These are phyloP conservation scores for Syncephalastrum monosporum DNA, from an alignment of 371 early-diverging fungal species.

Conservation along the genomic window DNA sequence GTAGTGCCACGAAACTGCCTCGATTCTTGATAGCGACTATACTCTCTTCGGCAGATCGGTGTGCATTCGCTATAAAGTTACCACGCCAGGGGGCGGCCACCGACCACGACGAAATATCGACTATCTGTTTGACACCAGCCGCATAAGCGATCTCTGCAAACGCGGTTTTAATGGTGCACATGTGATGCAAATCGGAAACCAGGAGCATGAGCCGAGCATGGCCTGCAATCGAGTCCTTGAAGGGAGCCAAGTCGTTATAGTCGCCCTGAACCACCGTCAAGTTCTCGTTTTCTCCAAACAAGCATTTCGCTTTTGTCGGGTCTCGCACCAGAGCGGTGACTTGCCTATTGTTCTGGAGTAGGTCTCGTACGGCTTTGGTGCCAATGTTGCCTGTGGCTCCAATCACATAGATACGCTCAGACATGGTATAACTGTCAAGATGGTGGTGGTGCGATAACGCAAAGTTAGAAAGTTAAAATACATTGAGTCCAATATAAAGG, in stretches of 20 bases:
- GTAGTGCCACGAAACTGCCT: slow-evolving; percentile 20
- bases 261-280: slow-evolving; percentile 23
- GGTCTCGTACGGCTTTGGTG: slow-evolving; percentile 8
- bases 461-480: no score
- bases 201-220: slow-evolving; percentile 30
- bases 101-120: slow-evolving; percentile 27
- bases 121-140: slow-evolving; percentile 33
- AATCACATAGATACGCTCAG: slow-evolving; percentile 24
- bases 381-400: slow-evolving; percentile 41
- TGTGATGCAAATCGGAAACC: slow-evolving; percentile 9
- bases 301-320: slow-evolving; percentile 12
- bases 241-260: slow-evolving; percentile 11
- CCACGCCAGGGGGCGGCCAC: slow-evolving; percentile 25
- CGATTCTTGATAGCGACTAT: slow-evolving; percentile 14
- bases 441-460: no score
- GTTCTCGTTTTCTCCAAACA: slow-evolving; percentile 6
- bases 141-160: slow-evolving; percentile 22
- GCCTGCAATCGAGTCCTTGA: slow-evolving; percentile 20
- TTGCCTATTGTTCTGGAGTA: slow-evolving; percentile 9
- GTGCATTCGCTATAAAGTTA: slow-evolving; percentile 18
- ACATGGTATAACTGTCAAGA: background rate
- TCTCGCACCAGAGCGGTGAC: slow-evolving; percentile 27
- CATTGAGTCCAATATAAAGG: no score
- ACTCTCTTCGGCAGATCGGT: slow-evolving; percentile 15
- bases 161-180: slow-evolving; percentile 10